Base-by-base conservation (phyloP, 805 yeast species). In the Ogataea pignaliae region DNA sequence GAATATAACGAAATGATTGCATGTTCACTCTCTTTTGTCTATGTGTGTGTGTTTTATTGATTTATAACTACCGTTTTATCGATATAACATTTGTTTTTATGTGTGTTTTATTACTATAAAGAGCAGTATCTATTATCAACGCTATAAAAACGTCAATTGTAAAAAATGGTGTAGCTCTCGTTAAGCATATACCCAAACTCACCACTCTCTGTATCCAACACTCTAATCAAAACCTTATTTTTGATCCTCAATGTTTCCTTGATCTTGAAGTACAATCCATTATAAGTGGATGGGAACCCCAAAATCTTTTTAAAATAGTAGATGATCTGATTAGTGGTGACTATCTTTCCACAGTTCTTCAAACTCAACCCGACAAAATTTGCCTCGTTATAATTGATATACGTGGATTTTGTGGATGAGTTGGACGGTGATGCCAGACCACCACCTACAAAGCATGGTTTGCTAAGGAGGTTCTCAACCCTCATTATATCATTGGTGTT, bases 171-270 rank as follows among this genome's bases (percentile, higher is more conserved):
- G 34, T 40, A 48, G 26, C 37, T 17, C 7, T 50, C 50, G 32
- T 43, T 48, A 10, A 48, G 28, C 45, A 46, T 48, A 34, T 46
- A 45, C 15, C 52, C 52, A 31, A 48, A 45, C 37, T 48, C 52
- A 8, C 52, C 50, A 10, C 47, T 40, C n/a, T 39, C 29, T 7
- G 50, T 42, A 43, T 46, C 52, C 32, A 46, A 28, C 18, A 46
- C 48, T 14, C 47, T 40, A 16, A 38, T 36, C 9, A 48, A 34
- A 10, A 48, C 32, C n/a, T 37, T 26, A 31, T 41, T 42, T 32
- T 48, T 48, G 13, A 46, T 35, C 18, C 52, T 38, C 17, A 46
- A 28, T 5, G 46, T 39, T 30, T 48, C 50, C 21, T 42, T 46
- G 17, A 48, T 41, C 21, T 46, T 46, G 29, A 43, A 46, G 34